phyloP scores from a whole-genome alignment of 2,329 filamentous ascomycete genomes.

The Diaporthe sp. region DNA sequence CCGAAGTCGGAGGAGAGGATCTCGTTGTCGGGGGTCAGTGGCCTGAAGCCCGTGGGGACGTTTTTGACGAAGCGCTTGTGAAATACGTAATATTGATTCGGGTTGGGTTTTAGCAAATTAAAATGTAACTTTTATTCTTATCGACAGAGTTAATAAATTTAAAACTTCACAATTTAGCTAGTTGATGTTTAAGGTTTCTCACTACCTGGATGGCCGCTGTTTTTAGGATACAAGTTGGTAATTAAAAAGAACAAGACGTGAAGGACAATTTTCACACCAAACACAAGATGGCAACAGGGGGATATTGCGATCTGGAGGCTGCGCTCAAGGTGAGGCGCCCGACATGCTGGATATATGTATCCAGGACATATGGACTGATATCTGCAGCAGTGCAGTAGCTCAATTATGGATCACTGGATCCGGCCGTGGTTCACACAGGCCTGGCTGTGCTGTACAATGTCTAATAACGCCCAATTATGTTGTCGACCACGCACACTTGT shows the following conservation, averaged over 20 bases:
- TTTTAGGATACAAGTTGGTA: too few relatives aligned
- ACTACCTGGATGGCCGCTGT: not conserved
- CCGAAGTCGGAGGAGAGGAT: too few relatives aligned
- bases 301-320: not conserved
- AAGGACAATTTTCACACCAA: not conserved
- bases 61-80: too few relatives aligned
- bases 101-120: too few relatives aligned
- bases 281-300: not conserved
- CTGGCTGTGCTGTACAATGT: not conserved
- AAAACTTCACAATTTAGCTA: not conserved
- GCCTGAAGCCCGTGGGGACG: too few relatives aligned
- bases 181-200: not conserved
- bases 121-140: too few relatives aligned
- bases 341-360: slow-evolving; percentile 10
- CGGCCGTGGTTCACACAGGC: not conserved
- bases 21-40: too few relatives aligned
- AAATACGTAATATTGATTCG: too few relatives aligned
- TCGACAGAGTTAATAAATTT: too few relatives aligned
- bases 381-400: not conserved
- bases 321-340: not conserved
- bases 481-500: not conserved
- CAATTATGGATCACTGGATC: slow-evolving; percentile 6
- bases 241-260: not conserved
- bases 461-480: not conserved
- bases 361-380: not conserved